Percentiles rank a stretch among this genome's conserved stretches.
phyloP scores from a whole-genome alignment of 129 eudicot species.

The Lactuca saligna region DNA sequence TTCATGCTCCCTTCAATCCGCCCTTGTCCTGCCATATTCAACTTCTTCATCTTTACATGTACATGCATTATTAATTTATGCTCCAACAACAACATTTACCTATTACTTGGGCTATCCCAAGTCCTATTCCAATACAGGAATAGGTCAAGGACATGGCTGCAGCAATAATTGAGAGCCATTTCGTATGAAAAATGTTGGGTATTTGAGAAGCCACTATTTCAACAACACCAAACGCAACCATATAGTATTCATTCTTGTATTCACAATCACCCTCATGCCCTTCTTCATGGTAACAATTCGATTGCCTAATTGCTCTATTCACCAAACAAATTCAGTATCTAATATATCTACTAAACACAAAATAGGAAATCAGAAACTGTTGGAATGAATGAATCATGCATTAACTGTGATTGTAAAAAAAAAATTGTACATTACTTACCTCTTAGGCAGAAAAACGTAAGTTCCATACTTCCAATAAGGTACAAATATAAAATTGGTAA shows the following conservation, averaged over 20 bases:
- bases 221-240: constrained; percentile 66
- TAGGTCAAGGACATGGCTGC: constrained; percentile 85
- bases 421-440: too few species aligned
- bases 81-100: constrained; percentile 36
- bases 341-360: not conserved
- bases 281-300: constrained; percentile 71
- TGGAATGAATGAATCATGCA: too few species aligned
- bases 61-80: not conserved
- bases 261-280: constrained; percentile 69
- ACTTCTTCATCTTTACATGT: constrained; percentile 4
- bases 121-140: constrained; percentile 64
- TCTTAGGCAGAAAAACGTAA: too few species aligned
- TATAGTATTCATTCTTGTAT: constrained; percentile 42
- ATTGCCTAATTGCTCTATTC: constrained; percentile 75
- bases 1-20: constrained; percentile 56
- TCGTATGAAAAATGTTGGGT: constrained; percentile 59
- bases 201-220: constrained; percentile 74
- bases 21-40: constrained; percentile 53
- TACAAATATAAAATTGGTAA: not conserved
- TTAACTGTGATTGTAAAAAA: not conserved
- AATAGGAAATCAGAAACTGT: not conserved
- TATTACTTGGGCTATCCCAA: constrained; percentile 66
- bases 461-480: too few species aligned
- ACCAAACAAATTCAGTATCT: not conserved
- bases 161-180: constrained; percentile 80